Evolutionary conservation across 2,329 filamentous ascomycete genomes (phyloP).

Genomic region (Diaporthe velutina): DNA sequence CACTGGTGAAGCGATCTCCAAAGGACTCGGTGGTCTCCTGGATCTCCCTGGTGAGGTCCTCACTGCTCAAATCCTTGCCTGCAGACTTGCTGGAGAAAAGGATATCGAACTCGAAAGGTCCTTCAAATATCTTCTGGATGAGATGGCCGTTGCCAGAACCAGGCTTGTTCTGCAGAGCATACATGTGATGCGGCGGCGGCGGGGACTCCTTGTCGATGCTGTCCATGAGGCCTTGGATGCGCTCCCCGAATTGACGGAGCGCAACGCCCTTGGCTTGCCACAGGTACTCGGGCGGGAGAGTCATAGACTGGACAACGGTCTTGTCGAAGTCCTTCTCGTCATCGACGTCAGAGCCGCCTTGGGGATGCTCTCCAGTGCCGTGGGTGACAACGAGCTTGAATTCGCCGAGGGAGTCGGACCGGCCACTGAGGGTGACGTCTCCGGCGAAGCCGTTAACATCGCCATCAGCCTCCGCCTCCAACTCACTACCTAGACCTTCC

Average conservation of each 20-base stretch:
- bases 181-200: constrained; percentile 87
- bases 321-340: constrained; percentile 79
- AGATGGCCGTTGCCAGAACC: constrained; percentile 85
- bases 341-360: constrained; percentile 75
- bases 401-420: constrained; percentile 78
- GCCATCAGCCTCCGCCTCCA: constrained; percentile 70
- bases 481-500: constrained; percentile 74
- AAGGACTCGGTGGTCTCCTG: constrained; percentile 76
- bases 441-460: constrained; percentile 62
- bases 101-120: constrained; percentile 92
- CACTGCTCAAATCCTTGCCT: constrained; percentile 64
- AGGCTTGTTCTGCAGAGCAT: constrained; percentile 79
- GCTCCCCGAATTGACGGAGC: constrained; percentile 66
- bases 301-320: constrained; percentile 81
- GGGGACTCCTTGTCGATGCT: constrained; percentile 61
- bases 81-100: constrained; percentile 87
- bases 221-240: constrained; percentile 63
- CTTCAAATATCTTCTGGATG: constrained; percentile 91
- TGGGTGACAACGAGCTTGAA: constrained; percentile 84
- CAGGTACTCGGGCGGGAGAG: constrained; percentile 74
- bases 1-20: constrained; percentile 77
- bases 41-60: constrained; percentile 79
- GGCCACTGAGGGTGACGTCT: constrained; percentile 79
- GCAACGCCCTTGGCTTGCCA: constrained; percentile 83
- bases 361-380: constrained; percentile 72